These are phyloP conservation scores for Coemansia sp. DNA, from an alignment of 192 early-diverging fungal species.

Conservation along the genomic window DNA sequence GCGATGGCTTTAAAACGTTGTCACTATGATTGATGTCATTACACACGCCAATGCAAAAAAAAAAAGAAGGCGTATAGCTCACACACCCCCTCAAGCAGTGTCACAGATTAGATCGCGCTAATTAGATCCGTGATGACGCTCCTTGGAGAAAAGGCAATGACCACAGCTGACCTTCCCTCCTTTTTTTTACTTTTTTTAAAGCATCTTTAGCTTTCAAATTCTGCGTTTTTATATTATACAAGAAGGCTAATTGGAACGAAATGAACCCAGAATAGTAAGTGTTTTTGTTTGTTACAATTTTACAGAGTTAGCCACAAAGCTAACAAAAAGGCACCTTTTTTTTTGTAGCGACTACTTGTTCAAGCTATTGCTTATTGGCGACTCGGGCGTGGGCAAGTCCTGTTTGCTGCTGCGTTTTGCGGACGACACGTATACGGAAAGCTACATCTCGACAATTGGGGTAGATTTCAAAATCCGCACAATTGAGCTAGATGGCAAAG, in stretches of 20 bases:
- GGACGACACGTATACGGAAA: constrained; percentile 98
- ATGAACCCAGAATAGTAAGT: constrained; percentile 56
- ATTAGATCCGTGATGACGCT: too few relatives aligned
- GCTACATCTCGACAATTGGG: constrained; percentile 97
- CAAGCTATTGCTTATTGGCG: constrained; percentile 98
- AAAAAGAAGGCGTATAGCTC: too few relatives aligned
- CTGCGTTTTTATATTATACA: background rate
- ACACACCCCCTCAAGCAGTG: too few relatives aligned
- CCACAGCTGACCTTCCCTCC: background rate
- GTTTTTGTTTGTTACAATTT: background rate
- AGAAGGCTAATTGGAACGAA: background rate
- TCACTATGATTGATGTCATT: too few relatives aligned
- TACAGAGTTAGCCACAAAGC: background rate
- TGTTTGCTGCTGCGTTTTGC: constrained; percentile 96
- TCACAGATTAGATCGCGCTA: too few relatives aligned
- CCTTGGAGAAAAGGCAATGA: too few relatives aligned
- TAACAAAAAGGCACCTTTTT: background rate
- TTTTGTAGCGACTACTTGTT: constrained; percentile 91
- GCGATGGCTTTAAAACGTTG: too few relatives aligned
- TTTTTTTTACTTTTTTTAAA: background rate
- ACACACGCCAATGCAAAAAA: too few relatives aligned
- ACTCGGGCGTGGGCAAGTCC: constrained; percentile 98
- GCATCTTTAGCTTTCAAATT: background rate
- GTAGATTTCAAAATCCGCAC: constrained; percentile 99
- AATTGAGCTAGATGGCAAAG: constrained; percentile 98